Conservation (phyloP, 495 filamentous ascomycete species). For the Aspergillus haitiensis region DNA sequence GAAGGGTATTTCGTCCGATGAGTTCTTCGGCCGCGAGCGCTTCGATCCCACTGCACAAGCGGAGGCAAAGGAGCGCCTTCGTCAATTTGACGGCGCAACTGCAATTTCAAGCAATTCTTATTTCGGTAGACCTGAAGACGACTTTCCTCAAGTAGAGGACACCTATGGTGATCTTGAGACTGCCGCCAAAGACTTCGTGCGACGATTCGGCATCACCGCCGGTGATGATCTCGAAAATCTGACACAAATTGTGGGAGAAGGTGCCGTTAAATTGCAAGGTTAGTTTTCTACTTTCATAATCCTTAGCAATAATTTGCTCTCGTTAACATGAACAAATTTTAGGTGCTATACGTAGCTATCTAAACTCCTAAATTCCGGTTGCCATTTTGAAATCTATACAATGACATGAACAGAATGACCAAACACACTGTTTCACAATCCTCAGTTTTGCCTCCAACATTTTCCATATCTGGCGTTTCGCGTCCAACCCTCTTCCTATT, state of each 20-base stretch:
- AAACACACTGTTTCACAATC: conserved; percentile 18
- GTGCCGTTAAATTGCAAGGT: conserved; percentile 79
- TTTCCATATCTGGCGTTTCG: conserved; percentile 21
- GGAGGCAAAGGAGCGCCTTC: conserved; percentile 82
- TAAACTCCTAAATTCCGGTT: conserved; percentile 57
- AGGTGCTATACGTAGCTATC: conserved; percentile 79
- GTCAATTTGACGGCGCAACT: conserved; percentile 89
- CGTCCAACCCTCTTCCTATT: conserved; percentile 10
- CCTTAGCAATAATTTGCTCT: background rate
- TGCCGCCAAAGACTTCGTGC: conserved; percentile 92
- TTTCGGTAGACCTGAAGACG: conserved; percentile 87
- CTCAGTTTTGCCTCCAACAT: conserved; percentile 14
- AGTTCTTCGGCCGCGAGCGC: conserved; percentile 89
- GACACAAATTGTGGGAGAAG: conserved; percentile 77
- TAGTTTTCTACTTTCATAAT: conserved; percentile 17
- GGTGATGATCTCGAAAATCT: conserved; percentile 93
- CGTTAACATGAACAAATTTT: conserved; percentile 15
- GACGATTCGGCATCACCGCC: conserved; percentile 91
- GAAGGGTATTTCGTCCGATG: conserved; percentile 96
- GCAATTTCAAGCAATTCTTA: conserved; percentile 94
- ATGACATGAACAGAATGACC: conserved; percentile 16
- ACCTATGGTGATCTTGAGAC: conserved; percentile 82
- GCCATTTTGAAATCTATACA: conserved; percentile 10
- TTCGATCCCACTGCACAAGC: conserved; percentile 78
- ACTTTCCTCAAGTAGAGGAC: conserved; percentile 57